A percentile compares a stretch with the other conserved stretches of the same genome.
These are phyloP conservation scores for Aspergillus luchuensis DNA, from an alignment of 2,329 filamentous ascomycete genomes.

Conservation along the genomic window DNA sequence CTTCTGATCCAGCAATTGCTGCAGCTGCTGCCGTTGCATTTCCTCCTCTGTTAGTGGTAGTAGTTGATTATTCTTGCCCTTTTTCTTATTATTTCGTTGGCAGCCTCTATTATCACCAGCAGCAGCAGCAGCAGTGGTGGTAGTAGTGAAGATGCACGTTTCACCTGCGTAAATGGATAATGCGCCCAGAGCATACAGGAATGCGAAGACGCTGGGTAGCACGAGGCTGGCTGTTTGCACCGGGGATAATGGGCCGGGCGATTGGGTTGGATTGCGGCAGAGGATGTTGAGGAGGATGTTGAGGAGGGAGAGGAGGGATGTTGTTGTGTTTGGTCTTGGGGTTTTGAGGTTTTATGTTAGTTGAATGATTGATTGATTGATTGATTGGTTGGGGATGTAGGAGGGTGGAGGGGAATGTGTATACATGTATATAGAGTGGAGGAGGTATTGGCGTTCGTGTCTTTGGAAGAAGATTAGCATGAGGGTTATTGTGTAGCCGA, in stretches of 20 bases:
- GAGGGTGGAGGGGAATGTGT: slow-evolving; percentile 9
- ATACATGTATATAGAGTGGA: slow-evolving; percentile 37
- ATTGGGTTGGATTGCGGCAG: slow-evolving; percentile 28
- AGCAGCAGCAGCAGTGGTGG: neutral
- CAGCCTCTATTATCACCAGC: neutral
- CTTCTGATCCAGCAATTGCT: slow-evolving; percentile 37
- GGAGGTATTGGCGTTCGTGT: slow-evolving; percentile 28
- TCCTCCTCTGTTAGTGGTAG: slow-evolving; percentile 41
- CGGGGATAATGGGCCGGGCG: slow-evolving; percentile 20
- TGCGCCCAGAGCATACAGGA: slow-evolving; percentile 31
- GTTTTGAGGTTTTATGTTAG: slow-evolving; percentile 7
- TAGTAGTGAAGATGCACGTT: neutral
- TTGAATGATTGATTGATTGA: no score
- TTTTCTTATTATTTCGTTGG: neutral
- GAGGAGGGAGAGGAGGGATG: slow-evolving; percentile 35
- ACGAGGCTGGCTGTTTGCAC: slow-evolving; percentile 31
- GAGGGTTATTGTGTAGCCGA: slow-evolving; percentile 30
- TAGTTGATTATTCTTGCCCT: slow-evolving; percentile 15
- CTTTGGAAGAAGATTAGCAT: slow-evolving; percentile 28
- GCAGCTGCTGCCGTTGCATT: slow-evolving; percentile 43
- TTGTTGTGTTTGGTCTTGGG: slow-evolving; percentile 26
- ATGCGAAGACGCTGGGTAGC: slow-evolving; percentile 30
- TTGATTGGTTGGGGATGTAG: neutral
- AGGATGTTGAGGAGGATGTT: slow-evolving; percentile 39
- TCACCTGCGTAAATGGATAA: slow-evolving; percentile 29